Conservation (phyloP, 345 rosid genomes). For the Lepidium aucheri region DNA sequence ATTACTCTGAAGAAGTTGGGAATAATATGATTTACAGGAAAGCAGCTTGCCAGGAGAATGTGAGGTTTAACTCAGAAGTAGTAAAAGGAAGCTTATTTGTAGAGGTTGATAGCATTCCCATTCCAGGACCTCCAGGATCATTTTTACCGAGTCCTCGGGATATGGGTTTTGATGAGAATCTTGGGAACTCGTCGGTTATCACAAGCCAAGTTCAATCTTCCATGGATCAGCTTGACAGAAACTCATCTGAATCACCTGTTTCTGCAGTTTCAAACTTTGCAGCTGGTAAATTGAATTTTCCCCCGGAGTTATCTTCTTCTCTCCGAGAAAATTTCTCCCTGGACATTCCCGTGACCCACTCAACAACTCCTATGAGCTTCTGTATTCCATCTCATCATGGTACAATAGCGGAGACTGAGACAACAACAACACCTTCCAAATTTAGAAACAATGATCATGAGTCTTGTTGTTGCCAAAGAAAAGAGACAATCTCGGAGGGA, state of each 20-base stretch:
- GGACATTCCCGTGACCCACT: slow-evolving; percentile 25
- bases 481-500: slow-evolving; percentile 54
- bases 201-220: slow-evolving; percentile 76
- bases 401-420: slow-evolving; percentile 27
- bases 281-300: slow-evolving; percentile 33
- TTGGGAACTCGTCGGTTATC: slow-evolving; percentile 84
- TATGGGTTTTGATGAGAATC: slow-evolving; percentile 80
- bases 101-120: slow-evolving; percentile 89
- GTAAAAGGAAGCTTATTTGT: slow-evolving; percentile 47
- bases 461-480: slow-evolving; percentile 89
- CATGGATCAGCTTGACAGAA: slow-evolving; percentile 63
- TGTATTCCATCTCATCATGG: slow-evolving; percentile 31
- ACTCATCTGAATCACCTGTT: slow-evolving; percentile 79
- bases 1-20: slow-evolving; percentile 45
- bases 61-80: slow-evolving; percentile 39
- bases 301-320: slow-evolving; percentile 32
- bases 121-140: slow-evolving; percentile 98
- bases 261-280: slow-evolving; percentile 73
- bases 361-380: slow-evolving; percentile 31
- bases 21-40: slow-evolving; percentile 30
- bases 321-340: slow-evolving; percentile 30
- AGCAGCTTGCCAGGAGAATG: slow-evolving; percentile 22
- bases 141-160: slow-evolving; percentile 94
- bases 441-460: slow-evolving; percentile 38
- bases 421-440: slow-evolving; percentile 39